Evolutionary conservation across 2,329 filamentous ascomycete genomes (phyloP).

Genomic region (Fusarium fujikuroi): DNA sequence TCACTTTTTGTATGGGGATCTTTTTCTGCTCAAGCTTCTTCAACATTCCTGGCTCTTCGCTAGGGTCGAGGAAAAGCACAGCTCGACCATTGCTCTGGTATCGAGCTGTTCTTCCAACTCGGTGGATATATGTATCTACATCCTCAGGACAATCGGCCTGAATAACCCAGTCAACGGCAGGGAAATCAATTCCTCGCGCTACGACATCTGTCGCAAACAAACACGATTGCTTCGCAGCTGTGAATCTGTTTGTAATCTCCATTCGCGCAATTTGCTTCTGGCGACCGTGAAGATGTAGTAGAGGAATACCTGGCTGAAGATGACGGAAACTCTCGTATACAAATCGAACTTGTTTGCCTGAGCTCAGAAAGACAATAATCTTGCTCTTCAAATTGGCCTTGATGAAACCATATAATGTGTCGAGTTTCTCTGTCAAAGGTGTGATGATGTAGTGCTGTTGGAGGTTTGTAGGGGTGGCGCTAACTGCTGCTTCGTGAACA

Average conservation of each 20-base stretch:
- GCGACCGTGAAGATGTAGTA: slow-evolving; percentile 91
- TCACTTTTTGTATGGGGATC: slow-evolving; percentile 87
- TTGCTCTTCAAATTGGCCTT: slow-evolving; percentile 91
- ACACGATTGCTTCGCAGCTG: slow-evolving; percentile 82
- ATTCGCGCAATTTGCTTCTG: slow-evolving; percentile 92
- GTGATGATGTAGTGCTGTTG: slow-evolving; percentile 93
- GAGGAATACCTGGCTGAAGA: slow-evolving; percentile 90
- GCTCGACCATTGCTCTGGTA: slow-evolving; percentile 90
- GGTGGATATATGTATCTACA: slow-evolving; percentile 96
- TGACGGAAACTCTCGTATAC: slow-evolving; percentile 94
- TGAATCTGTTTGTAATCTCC: slow-evolving; percentile 88
- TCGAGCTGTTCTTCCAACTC: slow-evolving; percentile 92
- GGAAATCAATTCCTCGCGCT: slow-evolving; percentile 93
- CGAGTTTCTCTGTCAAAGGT: slow-evolving; percentile 86
- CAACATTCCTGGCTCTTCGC: slow-evolving; percentile 92
- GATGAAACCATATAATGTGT: slow-evolving; percentile 93
- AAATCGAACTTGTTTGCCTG: slow-evolving; percentile 95
- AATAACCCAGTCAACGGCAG: slow-evolving; percentile 98
- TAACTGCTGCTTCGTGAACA: slow-evolving; percentile 83
- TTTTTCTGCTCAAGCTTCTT: slow-evolving; percentile 87
- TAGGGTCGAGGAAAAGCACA: slow-evolving; percentile 91
- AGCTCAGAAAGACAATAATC: slow-evolving; percentile 94
- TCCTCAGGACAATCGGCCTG: slow-evolving; percentile 98
- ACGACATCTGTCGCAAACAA: slow-evolving; percentile 97
- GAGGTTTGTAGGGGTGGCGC: slow-evolving; percentile 83